Evolutionary conservation across 108 stramenopile genomes (phyloP), one percentile per base, ranked within the genome.

Genomic region (Seminavis robusta): DNA sequence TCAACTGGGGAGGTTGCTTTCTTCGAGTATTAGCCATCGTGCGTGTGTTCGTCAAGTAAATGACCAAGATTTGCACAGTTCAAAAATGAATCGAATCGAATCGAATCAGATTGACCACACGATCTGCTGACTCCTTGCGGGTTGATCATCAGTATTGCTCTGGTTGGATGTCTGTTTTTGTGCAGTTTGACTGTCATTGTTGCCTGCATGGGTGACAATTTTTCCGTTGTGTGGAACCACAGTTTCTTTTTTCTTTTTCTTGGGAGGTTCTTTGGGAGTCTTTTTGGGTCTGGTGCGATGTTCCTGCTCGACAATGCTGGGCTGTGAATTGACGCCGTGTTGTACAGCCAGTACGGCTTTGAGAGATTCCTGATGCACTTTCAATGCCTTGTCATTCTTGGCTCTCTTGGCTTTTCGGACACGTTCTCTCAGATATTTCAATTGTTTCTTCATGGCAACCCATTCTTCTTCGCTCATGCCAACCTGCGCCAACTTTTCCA

Each of bases 381-480:
- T 6, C 15, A 10, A 21, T 43, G 17, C 42, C 9, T 47, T 24
- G 8, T 26, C 36, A 15, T 54, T 36, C 26, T 51, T 30, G 23
- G 27, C 30, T 16, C 65, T 70, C 0, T 79, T 75, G 0, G 65
- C 47, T 41, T 65, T 41, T 33, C 79, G 65, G 1, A 79, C 32
- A 1, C 72, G 48, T 30, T 79, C 72, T 26, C 77, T 19, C 9
- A 73, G 43, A 44, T 69, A 69, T 21, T 73, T 79, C 47, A 73
- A 61, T 53, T 80, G 43, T 43, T 56, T 56, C 40, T 76, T 70
- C 41, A 63, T 69, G 31, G 32, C 20, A 10, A 43, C 10, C 3
- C 41, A 80, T 38, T 73, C 71, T 57, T 80, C 79, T 65, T 76
- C 70, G 0, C 71, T 56, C 79, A 80, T 60, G 10, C 73, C 73